These are phyloP conservation scores for Neurospora tetraspora DNA, from an alignment of 495 filamentous ascomycete species.

Conservation along the genomic window DNA sequence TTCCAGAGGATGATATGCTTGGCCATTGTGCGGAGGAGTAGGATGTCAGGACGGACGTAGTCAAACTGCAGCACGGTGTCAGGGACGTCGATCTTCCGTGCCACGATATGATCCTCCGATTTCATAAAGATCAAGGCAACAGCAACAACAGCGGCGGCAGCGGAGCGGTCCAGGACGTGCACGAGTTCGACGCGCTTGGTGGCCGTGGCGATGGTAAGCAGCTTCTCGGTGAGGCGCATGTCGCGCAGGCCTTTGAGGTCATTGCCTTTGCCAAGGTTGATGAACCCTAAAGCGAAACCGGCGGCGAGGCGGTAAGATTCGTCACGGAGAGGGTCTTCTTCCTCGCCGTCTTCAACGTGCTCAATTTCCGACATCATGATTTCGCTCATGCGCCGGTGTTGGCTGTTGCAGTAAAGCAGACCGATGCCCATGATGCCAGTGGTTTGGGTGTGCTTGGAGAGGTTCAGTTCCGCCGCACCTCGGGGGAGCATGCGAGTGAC, in stretches of 20 bases:
- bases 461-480: conserved; percentile 85
- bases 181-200: conserved; percentile 81
- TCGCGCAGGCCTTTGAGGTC: conserved; percentile 85
- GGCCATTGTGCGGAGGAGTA: conserved; percentile 83
- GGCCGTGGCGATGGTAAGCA: conserved; percentile 74
- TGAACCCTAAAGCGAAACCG: conserved; percentile 86
- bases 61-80: conserved; percentile 85
- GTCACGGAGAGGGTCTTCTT: conserved; percentile 71
- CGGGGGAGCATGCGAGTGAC: conserved; percentile 87
- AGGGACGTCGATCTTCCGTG: conserved; percentile 85
- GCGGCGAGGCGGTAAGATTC: conserved; percentile 93
- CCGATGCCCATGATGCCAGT: conserved; percentile 97
- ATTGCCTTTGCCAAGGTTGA: conserved; percentile 84
- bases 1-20: conserved; percentile 92
- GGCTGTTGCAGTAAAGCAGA: conserved; percentile 85
- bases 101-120: conserved; percentile 78
- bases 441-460: conserved; percentile 90
- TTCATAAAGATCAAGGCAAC: conserved; percentile 97
- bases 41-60: conserved; percentile 86
- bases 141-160: conserved; percentile 79
- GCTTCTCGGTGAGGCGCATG: conserved; percentile 83
- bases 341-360: conserved; percentile 57
- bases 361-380: conserved; percentile 98
- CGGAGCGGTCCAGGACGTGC: conserved; percentile 85
- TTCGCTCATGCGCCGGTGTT: conserved; percentile 97